These are phyloP conservation scores for Geotrichum europaeum DNA, from an alignment of 1,139 yeast species.

Conservation along the genomic window DNA sequence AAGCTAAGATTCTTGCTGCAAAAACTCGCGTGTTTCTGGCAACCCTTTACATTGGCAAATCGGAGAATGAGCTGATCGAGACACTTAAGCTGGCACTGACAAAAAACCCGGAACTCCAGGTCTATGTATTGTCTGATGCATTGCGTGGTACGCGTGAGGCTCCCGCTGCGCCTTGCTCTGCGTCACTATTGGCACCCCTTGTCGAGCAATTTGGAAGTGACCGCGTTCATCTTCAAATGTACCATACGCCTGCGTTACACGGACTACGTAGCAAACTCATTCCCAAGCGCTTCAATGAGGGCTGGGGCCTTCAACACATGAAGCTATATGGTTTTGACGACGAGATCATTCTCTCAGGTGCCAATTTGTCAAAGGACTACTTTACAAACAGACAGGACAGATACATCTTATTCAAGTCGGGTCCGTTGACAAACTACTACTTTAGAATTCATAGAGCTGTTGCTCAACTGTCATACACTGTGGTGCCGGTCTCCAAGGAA, in stretches of 20 bases:
- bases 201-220: constrained; percentile 59
- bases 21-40: constrained; percentile 66
- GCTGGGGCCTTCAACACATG: constrained; percentile 94
- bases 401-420: constrained; percentile 64
- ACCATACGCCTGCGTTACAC: constrained; percentile 79
- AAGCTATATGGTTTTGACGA: constrained; percentile 92
- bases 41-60: constrained; percentile 78
- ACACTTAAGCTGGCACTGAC: constrained; percentile 44
- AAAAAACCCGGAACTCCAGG: constrained; percentile 54
- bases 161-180: constrained; percentile 64
- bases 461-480: constrained; percentile 61
- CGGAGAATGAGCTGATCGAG: constrained; percentile 59
- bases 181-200: constrained; percentile 63
- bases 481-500: constrained; percentile 33
- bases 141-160: constrained; percentile 91
- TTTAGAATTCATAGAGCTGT: constrained; percentile 61
- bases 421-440: constrained; percentile 63
- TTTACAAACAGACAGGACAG: constrained; percentile 96
- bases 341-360: constrained; percentile 84
- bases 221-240: constrained; percentile 75
- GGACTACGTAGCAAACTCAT: constrained; percentile 60
- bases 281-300: constrained; percentile 86
- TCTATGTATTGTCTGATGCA: constrained; percentile 77
- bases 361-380: constrained; percentile 83
- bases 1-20: constrained; percentile 40